Evolutionary conservation across 306 rosid species (phyloP), one percentile per base, ranked within the genome.

Genomic region (Vachellia pachyceras): DNA sequence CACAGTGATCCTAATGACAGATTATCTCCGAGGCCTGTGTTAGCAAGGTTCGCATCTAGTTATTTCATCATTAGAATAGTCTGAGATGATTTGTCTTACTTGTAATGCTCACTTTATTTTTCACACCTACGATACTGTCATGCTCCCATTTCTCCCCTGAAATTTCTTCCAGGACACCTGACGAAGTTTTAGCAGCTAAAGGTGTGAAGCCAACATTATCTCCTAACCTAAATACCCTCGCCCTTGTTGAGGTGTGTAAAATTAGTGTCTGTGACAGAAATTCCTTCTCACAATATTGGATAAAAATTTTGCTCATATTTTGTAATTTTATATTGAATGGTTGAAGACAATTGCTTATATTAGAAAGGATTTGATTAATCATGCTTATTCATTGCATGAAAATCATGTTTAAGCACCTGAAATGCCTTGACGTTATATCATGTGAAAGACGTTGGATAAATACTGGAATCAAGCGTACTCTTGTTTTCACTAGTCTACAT

Each of bases 191-290:
- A 81, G 97, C 97, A 82, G 97, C 97, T 77, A 93, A 85, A 91
- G 99, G 99, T 79, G 99, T 95, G 69, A 95, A 95, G 87, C 99
- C 99, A 29, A 95, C 97, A 35, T 84, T 95, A 84, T 95, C 97
- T 72, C 97, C 97, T 67, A 95, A 95, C 80, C 94, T 95, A 60
- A 89, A 95, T 81, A 95, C 99, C 70, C 97, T 95, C 36, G 97
- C 99, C 42, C 90, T 95, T 79, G 94, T 91, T 87, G 99, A 95
- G 97, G 97, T 95, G 80, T 81, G 89, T 36, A 15, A 73, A 73
- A 64, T 84, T 77, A 73, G 61, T 80, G 76, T 82, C 36, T 8
- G 54, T 69, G 55, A 11, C 74, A 42, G 76, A 72, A 77, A 58
- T 79, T 35, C 18, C 74, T 69, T 44, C 4, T 78, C 72, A 39